Evolutionary conservation across 331 rosid genomes (phyloP), one percentile per base, ranked within the genome.

Genomic region (Rhamnella rubrinervis): DNA sequence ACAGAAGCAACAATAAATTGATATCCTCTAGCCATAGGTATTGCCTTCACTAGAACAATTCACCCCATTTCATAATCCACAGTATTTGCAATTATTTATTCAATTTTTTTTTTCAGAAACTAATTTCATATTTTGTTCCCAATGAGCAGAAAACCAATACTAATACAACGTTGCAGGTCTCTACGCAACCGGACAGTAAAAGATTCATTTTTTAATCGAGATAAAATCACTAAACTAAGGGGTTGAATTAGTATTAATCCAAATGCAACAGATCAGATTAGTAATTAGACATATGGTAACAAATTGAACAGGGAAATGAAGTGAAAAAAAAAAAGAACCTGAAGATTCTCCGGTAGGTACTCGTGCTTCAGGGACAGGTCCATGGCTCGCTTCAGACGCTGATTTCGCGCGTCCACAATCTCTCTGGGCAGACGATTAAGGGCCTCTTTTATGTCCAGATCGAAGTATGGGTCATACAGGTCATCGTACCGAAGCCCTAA

Each of bases 321-420:
- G 28, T 1, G 55, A 39, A 4, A 13, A 40, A 56, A n/a, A 23
- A 72, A 73, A 20, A 9, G 3, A 72, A 92, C 98, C 96, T 93
- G 97, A 70, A 93, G 89, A 77, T 90, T 19, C 0, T 87, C 88
- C 4, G 90, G 86, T 68, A 90, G 97, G 75, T 90, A 90, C 74
- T 86, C 71, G 61, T 93, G 98, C 92, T 93, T 93, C 97, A 90
- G 82, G 77, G 98, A 93, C 65, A 93, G 97, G 82, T 93, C 96
- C 74, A 93, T 84, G 62, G 98, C 97, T 20, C 97, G 98, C 85
- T 91, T 91, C 52, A 93, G 87, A 64, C 98, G 95, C 78, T 92
- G 97, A 64, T 89, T 86, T 16, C 98, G 97, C 0, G 98, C 97
- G 76, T 89, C 95, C 0, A 89, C 95, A 2, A 93, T 75, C 89